Percentiles rank a stretch among this genome's conserved stretches.
Evolutionary conservation across 495 filamentous ascomycete species (phyloP).

Genomic region (Podospora comata): DNA sequence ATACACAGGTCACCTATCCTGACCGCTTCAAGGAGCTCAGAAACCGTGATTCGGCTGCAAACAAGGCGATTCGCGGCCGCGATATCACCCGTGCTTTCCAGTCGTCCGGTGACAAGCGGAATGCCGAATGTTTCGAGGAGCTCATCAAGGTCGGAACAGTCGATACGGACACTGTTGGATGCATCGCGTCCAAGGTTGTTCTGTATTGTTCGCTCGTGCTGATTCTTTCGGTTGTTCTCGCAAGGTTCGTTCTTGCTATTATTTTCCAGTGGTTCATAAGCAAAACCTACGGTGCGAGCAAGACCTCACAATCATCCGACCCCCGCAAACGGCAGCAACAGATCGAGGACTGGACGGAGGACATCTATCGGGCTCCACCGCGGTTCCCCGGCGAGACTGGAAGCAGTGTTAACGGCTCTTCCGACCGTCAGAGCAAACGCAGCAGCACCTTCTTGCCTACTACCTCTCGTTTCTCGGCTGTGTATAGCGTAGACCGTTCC

Average conservation of each 20-base stretch:
- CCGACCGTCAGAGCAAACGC: slow-evolving; percentile 75
- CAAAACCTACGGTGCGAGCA: slow-evolving; percentile 72
- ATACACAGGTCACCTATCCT: slow-evolving; percentile 74
- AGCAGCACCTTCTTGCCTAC: slow-evolving; percentile 74
- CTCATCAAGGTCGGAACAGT: slow-evolving; percentile 95
- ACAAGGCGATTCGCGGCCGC: slow-evolving; percentile 73
- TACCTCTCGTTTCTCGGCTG: slow-evolving; percentile 91
- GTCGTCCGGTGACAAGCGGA: slow-evolving; percentile 66
- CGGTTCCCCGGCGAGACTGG: slow-evolving; percentile 67
- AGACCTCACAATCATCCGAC: slow-evolving; percentile 67
- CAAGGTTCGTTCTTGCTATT: slow-evolving; percentile 87
- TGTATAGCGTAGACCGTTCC: slow-evolving; percentile 68
- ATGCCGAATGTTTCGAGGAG: slow-evolving; percentile 82
- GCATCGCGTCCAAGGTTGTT: slow-evolving; percentile 95
- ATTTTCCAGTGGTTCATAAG: slow-evolving; percentile 94
- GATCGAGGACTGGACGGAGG: slow-evolving; percentile 98
- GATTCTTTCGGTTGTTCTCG: slow-evolving; percentile 82
- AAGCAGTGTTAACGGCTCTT: slow-evolving; percentile 52
- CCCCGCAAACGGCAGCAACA: slow-evolving; percentile 79
- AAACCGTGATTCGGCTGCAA: slow-evolving; percentile 46
- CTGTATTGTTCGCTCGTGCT: slow-evolving; percentile 91
- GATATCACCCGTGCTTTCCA: slow-evolving; percentile 90
- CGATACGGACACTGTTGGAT: slow-evolving; percentile 94
- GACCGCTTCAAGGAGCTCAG: slow-evolving; percentile 74
- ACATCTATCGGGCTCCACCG: slow-evolving; percentile 89